These are phyloP conservation scores for Aspergillus mulundensis DNA, from an alignment of 495 filamentous ascomycete species.

Conservation along the genomic window DNA sequence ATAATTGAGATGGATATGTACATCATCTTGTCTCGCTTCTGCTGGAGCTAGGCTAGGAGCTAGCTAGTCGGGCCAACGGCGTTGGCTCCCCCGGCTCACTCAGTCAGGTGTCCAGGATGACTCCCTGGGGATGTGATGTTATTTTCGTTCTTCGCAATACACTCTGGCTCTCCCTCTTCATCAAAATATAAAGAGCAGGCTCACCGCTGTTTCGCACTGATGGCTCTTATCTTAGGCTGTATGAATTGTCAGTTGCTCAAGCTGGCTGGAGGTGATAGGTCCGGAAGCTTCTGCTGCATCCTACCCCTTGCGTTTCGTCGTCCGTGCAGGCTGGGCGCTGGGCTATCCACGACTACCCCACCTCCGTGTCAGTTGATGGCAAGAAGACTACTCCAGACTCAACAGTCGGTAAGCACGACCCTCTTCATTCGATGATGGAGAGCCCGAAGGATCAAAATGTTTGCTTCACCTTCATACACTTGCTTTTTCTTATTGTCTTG, in stretches of 20 bases:
- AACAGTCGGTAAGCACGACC: background rate
- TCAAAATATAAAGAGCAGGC: background rate
- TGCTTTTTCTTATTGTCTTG: background rate
- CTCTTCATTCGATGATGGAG: background rate
- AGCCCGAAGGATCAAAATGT: background rate
- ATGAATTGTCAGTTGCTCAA: constrained; percentile 6
- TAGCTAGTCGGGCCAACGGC: background rate
- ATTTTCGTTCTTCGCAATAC: background rate
- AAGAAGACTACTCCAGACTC: background rate
- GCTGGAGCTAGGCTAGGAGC: background rate
- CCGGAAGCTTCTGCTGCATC: constrained; percentile 23
- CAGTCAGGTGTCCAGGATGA: background rate
- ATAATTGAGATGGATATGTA: background rate
- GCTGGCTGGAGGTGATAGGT: constrained; percentile 21
- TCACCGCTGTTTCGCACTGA: constrained; percentile 10
- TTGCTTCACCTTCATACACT: background rate
- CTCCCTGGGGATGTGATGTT: background rate
- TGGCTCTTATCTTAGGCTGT: constrained; percentile 2
- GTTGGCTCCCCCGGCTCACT: background rate
- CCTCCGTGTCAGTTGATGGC: background rate
- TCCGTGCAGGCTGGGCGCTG: constrained; percentile 12
- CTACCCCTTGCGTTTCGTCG: constrained; percentile 24
- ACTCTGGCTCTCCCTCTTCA: background rate
- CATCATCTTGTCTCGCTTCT: background rate
- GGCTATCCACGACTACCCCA: constrained; percentile 1